Conservation (phyloP, 202 grass and related monocot genomes). For the Miscanthus sacchariflorus region DNA sequence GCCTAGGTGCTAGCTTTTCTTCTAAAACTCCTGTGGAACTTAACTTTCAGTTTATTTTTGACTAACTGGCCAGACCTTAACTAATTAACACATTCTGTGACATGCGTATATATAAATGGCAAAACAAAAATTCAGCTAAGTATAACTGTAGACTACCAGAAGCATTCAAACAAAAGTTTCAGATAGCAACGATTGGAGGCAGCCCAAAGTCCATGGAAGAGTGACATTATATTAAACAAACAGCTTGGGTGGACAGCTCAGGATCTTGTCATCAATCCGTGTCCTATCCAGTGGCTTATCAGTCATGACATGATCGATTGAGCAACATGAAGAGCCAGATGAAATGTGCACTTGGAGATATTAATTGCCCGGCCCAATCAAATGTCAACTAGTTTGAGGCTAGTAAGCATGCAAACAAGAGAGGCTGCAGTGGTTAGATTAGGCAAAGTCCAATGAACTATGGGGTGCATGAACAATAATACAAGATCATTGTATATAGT, state of each 20-base stretch:
- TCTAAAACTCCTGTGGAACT: no score
- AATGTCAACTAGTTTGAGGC: background rate
- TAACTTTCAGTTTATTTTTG: no score
- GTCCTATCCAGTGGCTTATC: background rate
- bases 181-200: background rate
- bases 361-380: background rate
- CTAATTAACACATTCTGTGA: no score
- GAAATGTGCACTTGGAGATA: conserved; percentile 7
- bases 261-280: background rate
- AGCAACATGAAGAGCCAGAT: background rate
- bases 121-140: background rate
- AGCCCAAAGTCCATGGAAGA: conserved; percentile 16
- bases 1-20: no score
- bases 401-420: background rate
- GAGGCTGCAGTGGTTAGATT: background rate
- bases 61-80: no score
- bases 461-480: background rate
- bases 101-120: no score
- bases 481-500: background rate
- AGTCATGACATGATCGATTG: background rate
- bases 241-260: background rate
- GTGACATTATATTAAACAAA: background rate
- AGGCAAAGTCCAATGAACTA: background rate
- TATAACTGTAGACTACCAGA: background rate
- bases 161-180: background rate